Evolutionary conservation across 108 stramenopile genomes (phyloP).

Genomic region (Chaetoceros muelleri): DNA sequence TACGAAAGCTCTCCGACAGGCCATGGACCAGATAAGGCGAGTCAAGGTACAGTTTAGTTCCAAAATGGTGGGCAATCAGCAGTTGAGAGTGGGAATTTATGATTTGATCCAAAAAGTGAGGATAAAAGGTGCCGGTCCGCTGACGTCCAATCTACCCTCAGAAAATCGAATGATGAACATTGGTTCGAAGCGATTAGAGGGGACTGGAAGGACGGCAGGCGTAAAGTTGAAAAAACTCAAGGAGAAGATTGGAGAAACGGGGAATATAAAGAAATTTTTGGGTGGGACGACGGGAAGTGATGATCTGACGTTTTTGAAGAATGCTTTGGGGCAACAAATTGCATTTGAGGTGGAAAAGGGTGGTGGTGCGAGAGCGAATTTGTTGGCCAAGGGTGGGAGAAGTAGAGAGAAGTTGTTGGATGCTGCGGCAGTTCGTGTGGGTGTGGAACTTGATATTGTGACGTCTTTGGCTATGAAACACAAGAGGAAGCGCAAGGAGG

Average conservation of each 20-base stretch:
- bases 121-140: constrained; percentile 41
- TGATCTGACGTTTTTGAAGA: constrained; percentile 75
- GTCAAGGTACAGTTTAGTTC: constrained; percentile 59
- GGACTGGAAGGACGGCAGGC: constrained; percentile 82
- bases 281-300: constrained; percentile 20
- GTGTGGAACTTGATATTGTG: constrained; percentile 50
- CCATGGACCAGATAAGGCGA: constrained; percentile 70
- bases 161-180: constrained; percentile 79
- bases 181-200: constrained; percentile 76
- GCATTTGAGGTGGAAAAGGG: constrained; percentile 81
- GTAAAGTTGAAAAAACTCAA: constrained; percentile 59
- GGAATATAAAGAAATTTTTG: constrained; percentile 28
- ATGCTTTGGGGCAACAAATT: constrained; percentile 82
- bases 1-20: constrained; percentile 50
- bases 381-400: constrained; percentile 43
- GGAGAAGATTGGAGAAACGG: constrained; percentile 39
- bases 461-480: constrained; percentile 25
- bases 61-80: constrained; percentile 58
- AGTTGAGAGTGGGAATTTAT: constrained; percentile 63
- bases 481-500: constrained; percentile 12
- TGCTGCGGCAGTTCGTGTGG: constrained; percentile 77
- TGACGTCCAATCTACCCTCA: constrained; percentile 78
- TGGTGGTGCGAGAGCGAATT: constrained; percentile 71
- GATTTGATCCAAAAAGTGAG: constrained; percentile 84
- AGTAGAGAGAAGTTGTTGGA: constrained; percentile 49